Base-by-base conservation (phyloP, 192 early-diverging fungal genomes). In the Rhizophagus clarus region DNA sequence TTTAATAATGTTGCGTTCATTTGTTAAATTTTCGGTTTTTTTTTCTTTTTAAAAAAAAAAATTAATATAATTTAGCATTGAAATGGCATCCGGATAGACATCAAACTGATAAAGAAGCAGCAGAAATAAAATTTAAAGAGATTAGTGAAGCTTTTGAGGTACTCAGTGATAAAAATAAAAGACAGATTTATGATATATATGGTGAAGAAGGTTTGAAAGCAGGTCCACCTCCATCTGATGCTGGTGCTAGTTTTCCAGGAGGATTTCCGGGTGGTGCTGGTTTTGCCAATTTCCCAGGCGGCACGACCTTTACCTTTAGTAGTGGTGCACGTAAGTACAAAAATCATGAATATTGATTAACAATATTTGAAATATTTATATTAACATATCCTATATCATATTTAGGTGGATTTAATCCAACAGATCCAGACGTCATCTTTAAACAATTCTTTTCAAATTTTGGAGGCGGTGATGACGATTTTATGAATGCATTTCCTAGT, bases 71-170 rank as follows among this genome's bases (percentile, higher is more conserved):
- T 56, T 56, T 37, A 80, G 94, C 94, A 45, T 82, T 95, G 32
- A 94, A 94, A 81, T 94, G 92, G 92, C 94, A 95, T 88, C 94
- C 94, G 11, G 94, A 95, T 81, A 82, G 93, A 76, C 93, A 94
- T 80, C 31, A 64, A 66, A n/a, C 11, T 29, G 37, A 66, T 8
- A 88, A 85, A 42, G 89, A 93, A 73, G 89, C 91, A 66, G 94
- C 95, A 28, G 90, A 95, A 72, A 86, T 89, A 75, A 96, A 92
- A 81, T 99, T 99, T 87, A 97, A 99, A 84, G 97, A 99, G 42
- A 94, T 99, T 60, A 95, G 95, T 56, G 96, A 98, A 87, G 97
- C 98, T 7, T 99, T 95, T 82, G 98, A 99, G 83, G 93, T 96
- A 24, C 88, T 99, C 1, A 95, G 94, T 61, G 97, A 99, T 87